Percentiles rank a stretch among this genome's conserved stretches.
Evolutionary conservation across 371 early-diverging fungal species (phyloP).

Genomic region (Actinomortierella ambigua): DNA sequence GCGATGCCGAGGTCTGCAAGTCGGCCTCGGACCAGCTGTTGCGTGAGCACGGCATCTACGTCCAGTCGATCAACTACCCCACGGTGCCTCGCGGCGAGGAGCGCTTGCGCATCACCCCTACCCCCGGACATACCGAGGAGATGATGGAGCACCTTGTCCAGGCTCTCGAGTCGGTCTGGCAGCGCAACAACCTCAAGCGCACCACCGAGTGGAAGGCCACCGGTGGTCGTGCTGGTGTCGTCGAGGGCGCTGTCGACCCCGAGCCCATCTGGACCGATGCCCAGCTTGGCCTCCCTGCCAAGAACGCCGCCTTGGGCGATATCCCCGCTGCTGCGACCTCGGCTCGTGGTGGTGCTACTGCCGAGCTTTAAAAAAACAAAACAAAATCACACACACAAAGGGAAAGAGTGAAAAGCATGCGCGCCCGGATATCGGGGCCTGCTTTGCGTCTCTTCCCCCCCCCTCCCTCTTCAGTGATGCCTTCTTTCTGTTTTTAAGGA

Average conservation of each 20-base stretch:
- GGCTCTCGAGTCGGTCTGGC: conserved; percentile 89
- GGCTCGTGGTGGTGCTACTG: no score
- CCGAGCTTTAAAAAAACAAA: no score
- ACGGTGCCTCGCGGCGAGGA: conserved; percentile 96
- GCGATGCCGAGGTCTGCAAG: conserved; percentile 94
- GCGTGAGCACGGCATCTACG: conserved; percentile 90
- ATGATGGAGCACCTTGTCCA: conserved; percentile 86
- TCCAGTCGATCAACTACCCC: conserved; percentile 97
- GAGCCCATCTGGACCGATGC: conserved; percentile 69
- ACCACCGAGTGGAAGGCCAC: conserved; percentile 83
- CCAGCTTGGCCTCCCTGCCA: conserved; percentile 51
- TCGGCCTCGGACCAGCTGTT: conserved; percentile 91
- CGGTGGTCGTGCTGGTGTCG: conserved; percentile 93
- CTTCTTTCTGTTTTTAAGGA: no score
- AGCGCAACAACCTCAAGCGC: conserved; percentile 80
- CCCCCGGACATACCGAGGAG: conserved; percentile 87
- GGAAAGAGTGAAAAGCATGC: no score
- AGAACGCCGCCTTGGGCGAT: background rate
- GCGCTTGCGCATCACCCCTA: conserved; percentile 97
- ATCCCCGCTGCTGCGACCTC: background rate
- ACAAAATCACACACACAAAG: no score
- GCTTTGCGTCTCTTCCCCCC: no score
- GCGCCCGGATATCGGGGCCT: no score
- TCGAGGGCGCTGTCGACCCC: conserved; percentile 49
- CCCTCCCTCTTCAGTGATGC: no score